Evolutionary conservation across 495 filamentous ascomycete species (phyloP).

Genomic region (Daldinia grandis): DNA sequence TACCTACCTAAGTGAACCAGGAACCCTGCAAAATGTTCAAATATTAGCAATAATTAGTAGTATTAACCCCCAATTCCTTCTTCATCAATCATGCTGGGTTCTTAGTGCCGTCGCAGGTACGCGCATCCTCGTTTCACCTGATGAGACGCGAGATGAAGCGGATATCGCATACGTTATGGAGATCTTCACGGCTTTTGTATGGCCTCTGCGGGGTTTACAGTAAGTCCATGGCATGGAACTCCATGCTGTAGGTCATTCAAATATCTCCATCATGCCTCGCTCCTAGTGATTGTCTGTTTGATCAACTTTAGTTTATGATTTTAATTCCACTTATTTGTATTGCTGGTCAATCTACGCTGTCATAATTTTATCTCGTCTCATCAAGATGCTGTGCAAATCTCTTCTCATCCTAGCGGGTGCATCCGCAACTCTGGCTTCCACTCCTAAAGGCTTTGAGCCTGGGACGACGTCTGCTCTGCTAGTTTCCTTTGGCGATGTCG

Average conservation of each 20-base stretch:
- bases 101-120: constrained; percentile 38
- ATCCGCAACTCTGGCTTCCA: constrained; percentile 44
- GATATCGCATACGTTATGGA: constrained; percentile 4
- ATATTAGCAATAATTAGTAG: background rate
- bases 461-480: constrained; percentile 45
- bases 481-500: constrained; percentile 46
- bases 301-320: constrained; percentile 5
- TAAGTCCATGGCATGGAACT: background rate
- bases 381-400: constrained; percentile 47
- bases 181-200: constrained; percentile 7
- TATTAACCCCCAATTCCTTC: background rate
- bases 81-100: constrained; percentile 7
- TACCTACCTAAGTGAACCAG: background rate
- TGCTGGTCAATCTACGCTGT: constrained; percentile 36
- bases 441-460: constrained; percentile 51
- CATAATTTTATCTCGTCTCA: constrained; percentile 16
- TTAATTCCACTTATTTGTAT: constrained; percentile 21
- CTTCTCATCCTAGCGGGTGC: constrained; percentile 45
- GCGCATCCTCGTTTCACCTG: constrained; percentile 33
- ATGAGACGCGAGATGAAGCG: constrained; percentile 18
- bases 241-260: constrained; percentile 19
- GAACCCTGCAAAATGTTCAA: background rate
- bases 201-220: background rate
- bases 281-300: constrained; percentile 10
- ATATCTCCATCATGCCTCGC: constrained; percentile 24